A percentile compares a stretch with the other conserved stretches of the same genome.
Evolutionary conservation across 371 early-diverging fungal genomes (phyloP).

Genomic region (Rhizopus arrhizus): DNA sequence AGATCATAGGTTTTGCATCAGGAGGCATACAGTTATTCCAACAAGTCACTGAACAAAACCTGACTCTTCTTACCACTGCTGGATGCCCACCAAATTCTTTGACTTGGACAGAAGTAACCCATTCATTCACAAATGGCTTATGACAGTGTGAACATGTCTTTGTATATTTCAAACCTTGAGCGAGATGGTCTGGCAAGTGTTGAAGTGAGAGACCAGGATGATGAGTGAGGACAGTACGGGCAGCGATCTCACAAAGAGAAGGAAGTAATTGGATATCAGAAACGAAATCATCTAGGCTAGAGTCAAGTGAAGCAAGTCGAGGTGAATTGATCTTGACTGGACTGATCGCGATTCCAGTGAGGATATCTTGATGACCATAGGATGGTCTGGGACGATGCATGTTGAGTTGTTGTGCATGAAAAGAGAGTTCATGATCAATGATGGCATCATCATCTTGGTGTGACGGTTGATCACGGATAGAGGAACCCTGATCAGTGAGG

Average conservation of each 20-base stretch:
- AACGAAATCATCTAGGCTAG: neutral
- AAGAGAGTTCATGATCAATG: constrained; percentile 50
- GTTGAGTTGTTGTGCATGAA: constrained; percentile 47
- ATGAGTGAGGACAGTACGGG: constrained; percentile 16
- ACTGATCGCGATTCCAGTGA: neutral
- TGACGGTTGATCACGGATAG: constrained; percentile 1
- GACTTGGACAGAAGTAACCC: constrained; percentile 66
- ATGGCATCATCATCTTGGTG: constrained; percentile 46
- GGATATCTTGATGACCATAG: neutral
- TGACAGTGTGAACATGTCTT: constrained; percentile 54
- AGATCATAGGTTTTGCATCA: constrained; percentile 28
- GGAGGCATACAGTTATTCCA: constrained; percentile 39
- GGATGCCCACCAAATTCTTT: constrained; percentile 65
- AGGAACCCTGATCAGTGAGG: neutral
- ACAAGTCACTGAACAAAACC: constrained; percentile 60
- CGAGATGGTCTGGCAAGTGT: constrained; percentile 44
- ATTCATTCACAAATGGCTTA: constrained; percentile 61
- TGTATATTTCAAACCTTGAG: constrained; percentile 38
- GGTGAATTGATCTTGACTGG: neutral
- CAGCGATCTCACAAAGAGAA: constrained; percentile 23
- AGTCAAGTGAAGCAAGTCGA: neutral
- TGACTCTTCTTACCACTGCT: constrained; percentile 59
- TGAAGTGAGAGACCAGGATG: constrained; percentile 27
- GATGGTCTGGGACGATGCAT: constrained; percentile 35
- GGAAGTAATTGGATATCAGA: constrained; percentile 17